phyloP scores from a whole-genome alignment of 1,284 basidiomycete genomes.

The Sporisorium exsertum region DNA sequence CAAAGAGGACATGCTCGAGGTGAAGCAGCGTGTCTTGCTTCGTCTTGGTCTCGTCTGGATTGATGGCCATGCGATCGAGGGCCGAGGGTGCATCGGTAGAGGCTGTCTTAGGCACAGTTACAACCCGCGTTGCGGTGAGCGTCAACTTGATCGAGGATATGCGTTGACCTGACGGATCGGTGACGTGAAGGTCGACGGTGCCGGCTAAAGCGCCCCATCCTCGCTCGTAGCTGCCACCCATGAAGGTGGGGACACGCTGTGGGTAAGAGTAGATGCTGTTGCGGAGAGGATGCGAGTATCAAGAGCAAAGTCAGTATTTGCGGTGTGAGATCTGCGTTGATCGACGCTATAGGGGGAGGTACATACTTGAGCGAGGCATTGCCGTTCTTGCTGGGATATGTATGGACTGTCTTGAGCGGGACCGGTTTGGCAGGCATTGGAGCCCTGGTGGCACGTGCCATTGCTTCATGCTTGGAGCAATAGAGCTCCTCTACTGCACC shows the following conservation, averaged over 20 bases:
- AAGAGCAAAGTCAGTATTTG: background rate
- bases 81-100: conserved; percentile 33
- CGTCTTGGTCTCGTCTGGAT: conserved; percentile 40
- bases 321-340: too few species aligned
- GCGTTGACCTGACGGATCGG: conserved; percentile 36
- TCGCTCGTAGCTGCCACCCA: conserved; percentile 57
- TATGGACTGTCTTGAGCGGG: conserved; percentile 37
- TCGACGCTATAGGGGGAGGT: background rate
- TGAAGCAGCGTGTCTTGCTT: conserved; percentile 50
- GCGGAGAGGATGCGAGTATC: too few species aligned
- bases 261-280: conserved; percentile 48
- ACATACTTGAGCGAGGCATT: conserved; percentile 39
- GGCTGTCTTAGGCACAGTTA: conserved; percentile 33
- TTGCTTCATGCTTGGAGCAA: conserved; percentile 18
- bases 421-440: conserved; percentile 12
- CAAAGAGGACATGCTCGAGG: conserved; percentile 47
- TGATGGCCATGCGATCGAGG: conserved; percentile 27
- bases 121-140: conserved; percentile 42
- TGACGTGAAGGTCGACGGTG: conserved; percentile 33
- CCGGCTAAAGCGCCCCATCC: conserved; percentile 58
- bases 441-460: conserved; percentile 21
- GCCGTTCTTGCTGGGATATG: conserved; percentile 39
- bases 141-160: conserved; percentile 53
- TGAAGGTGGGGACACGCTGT: conserved; percentile 59
- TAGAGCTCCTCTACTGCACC: background rate